Conservation (phyloP, 176 grass and related monocot genomes). For the Saccharum officinarum region DNA sequence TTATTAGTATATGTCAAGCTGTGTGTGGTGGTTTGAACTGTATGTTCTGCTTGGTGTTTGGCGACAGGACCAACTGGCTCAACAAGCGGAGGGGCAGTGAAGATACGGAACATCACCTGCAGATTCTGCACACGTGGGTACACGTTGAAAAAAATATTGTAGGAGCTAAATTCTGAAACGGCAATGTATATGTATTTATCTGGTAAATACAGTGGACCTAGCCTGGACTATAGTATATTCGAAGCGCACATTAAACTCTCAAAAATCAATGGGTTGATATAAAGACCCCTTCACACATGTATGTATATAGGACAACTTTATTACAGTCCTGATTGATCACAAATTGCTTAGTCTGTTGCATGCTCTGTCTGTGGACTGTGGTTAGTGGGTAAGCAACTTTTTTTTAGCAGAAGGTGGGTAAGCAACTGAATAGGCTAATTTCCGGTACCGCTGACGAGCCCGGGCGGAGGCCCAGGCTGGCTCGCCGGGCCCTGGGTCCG, state of each 20-base stretch:
- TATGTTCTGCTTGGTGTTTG: background rate
- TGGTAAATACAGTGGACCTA: background rate
- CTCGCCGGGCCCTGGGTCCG: no score
- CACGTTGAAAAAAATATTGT: background rate
- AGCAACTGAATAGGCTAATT: no score
- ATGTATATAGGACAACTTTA: background rate
- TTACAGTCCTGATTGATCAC: background rate
- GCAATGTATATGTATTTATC: background rate
- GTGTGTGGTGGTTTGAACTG: background rate
- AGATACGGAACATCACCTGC: background rate
- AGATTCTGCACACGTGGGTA: background rate
- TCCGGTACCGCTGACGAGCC: no score
- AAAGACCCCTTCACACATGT: background rate
- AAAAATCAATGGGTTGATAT: background rate
- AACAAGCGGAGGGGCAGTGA: constrained; percentile 28
- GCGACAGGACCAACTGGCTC: constrained; percentile 45
- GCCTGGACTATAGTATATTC: background rate
- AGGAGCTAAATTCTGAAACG: background rate
- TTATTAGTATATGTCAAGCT: background rate
- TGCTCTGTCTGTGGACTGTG: background rate
- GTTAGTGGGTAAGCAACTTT: no score
- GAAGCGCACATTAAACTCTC: background rate
- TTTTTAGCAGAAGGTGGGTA: no score
- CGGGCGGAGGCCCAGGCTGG: no score
- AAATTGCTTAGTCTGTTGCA: background rate